These are phyloP conservation scores for Sarcomyxa edulis DNA, from an alignment of 768 basidiomycete species.

Conservation along the genomic window DNA sequence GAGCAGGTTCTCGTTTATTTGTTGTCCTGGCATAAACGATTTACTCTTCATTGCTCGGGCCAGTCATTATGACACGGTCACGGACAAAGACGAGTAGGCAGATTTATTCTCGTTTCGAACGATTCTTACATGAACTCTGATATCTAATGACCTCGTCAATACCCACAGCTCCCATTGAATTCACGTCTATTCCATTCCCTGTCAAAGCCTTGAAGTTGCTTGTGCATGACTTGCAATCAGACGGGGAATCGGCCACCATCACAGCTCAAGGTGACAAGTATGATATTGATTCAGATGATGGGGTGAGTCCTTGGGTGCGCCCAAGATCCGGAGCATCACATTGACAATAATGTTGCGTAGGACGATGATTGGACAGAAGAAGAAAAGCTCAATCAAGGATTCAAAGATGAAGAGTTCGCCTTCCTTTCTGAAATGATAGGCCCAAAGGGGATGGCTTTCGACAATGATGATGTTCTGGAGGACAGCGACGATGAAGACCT, in stretches of 20 bases:
- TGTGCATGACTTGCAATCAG: conserved; percentile 76
- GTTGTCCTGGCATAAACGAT: conserved; percentile 7
- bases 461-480: conserved; percentile 72
- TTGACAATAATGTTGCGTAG: conserved; percentile 31
- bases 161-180: conserved; percentile 82
- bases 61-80: conserved; percentile 97
- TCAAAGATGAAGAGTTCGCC: conserved; percentile 73
- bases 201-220: conserved; percentile 91
- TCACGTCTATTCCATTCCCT: conserved; percentile 81
- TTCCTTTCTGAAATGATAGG: conserved; percentile 84
- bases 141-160: no score
- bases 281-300: conserved; percentile 74
- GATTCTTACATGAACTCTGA: conserved; percentile 4
- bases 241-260: conserved; percentile 68
- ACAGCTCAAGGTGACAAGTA: conserved; percentile 45
- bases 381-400: conserved; percentile 53
- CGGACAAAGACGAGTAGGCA: conserved; percentile 77
- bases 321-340: not conserved
- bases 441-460: conserved; percentile 64
- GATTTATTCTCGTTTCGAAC: conserved; percentile 13
- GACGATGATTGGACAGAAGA: conserved; percentile 96
- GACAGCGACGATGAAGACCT: conserved; percentile 85
- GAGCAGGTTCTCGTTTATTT: conserved; percentile 26
- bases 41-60: conserved; percentile 10
- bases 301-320: conserved; percentile 34